A percentile compares a stretch with the other conserved stretches of the same genome.
Evolutionary conservation across 306 rosid genomes (phyloP).

Genomic region (Vigna radiata): DNA sequence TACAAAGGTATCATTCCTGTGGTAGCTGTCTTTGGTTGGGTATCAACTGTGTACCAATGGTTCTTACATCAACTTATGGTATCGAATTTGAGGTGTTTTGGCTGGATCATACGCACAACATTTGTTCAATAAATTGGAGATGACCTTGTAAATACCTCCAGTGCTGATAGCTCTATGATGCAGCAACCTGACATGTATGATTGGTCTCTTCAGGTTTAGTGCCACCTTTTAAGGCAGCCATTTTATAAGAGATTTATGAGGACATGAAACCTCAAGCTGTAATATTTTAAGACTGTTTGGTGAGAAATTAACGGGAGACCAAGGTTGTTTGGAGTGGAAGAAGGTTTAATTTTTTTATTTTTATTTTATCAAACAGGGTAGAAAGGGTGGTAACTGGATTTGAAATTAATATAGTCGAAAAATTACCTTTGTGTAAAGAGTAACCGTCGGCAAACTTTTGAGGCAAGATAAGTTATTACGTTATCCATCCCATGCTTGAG

Average conservation of each 20-base stretch:
- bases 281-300: no score
- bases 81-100: conserved; percentile 10
- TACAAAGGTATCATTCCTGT: conserved; percentile 1
- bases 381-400: no score
- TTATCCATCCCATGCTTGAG: no score
- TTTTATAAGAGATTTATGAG: not conserved
- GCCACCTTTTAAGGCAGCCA: conserved; percentile 21
- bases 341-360: no score
- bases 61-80: conserved; percentile 27
- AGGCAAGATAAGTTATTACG: no score
- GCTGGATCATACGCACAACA: conserved; percentile 11
- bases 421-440: no score
- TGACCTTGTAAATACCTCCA: conserved; percentile 14
- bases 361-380: no score
- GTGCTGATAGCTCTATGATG: conserved; percentile 24
- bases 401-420: no score
- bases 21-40: conserved; percentile 23
- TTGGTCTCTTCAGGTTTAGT: conserved; percentile 10
- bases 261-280: no score
- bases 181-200: conserved; percentile 28
- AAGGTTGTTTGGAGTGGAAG: no score
- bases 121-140: conserved; percentile 36
- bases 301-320: no score
- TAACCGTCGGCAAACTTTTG: no score
- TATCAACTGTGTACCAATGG: conserved; percentile 6